A percentile compares a stretch with the other conserved stretches of the same genome.
Conservation (phyloP, 202 grass and related monocot species). For the Eragrostis tef region DNA sequence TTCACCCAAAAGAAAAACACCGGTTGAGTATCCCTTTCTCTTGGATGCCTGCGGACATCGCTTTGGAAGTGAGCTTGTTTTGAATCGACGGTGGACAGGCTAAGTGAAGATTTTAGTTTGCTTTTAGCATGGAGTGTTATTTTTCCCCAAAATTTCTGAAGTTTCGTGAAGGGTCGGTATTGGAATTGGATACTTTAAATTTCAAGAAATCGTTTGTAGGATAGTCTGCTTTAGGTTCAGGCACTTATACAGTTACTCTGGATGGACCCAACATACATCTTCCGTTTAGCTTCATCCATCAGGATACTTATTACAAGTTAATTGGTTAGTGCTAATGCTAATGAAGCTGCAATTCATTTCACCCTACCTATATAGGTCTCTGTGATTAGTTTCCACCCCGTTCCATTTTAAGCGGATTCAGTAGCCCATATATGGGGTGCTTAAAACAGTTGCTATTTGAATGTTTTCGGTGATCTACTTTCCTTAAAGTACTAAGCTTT, state of each 20-base stretch:
- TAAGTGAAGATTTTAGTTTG: background rate
- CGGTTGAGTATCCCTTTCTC: background rate
- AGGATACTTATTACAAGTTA: slow-evolving; percentile 3
- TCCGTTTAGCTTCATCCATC: background rate
- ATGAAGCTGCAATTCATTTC: background rate
- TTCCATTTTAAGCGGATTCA: background rate
- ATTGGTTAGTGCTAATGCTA: background rate
- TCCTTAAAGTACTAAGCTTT: background rate
- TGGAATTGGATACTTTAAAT: background rate
- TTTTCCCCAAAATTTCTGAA: background rate
- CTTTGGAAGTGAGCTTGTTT: background rate
- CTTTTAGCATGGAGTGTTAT: background rate
- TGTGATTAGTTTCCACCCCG: background rate
- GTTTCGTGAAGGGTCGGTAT: background rate
- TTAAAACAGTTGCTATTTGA: background rate
- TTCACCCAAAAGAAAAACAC: slow-evolving; percentile 2
- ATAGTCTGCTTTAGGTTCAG: background rate
- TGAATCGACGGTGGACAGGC: background rate
- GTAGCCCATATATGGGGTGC: background rate
- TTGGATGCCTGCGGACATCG: background rate
- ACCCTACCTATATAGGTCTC: background rate
- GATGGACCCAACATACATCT: background rate
- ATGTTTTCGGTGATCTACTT: background rate
- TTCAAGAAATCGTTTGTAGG: background rate
- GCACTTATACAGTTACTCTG: background rate